These are phyloP conservation scores for Aspergillus sp. DNA, from an alignment of 2,329 filamentous ascomycete species.

Conservation along the genomic window DNA sequence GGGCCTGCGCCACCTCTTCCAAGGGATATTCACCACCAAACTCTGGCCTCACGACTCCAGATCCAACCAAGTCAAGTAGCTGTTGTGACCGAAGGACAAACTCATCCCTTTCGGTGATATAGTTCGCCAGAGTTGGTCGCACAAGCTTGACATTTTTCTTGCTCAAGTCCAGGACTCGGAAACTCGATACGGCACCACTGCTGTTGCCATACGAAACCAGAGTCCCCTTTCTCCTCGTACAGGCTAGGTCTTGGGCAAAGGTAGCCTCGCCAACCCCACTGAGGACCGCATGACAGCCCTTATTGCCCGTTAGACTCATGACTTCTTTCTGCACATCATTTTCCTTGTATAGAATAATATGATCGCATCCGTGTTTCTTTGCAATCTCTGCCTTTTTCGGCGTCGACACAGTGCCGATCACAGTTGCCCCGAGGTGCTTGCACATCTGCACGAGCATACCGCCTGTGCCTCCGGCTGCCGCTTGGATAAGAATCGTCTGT, in stretches of 20 bases:
- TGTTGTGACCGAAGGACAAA: slow-evolving; percentile 7
- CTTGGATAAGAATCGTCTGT: not conserved
- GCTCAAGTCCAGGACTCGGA: not conserved
- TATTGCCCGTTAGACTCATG: no score
- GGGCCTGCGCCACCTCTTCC: no score
- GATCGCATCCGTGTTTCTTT: not conserved
- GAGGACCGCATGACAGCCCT: no score
- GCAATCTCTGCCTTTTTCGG: not conserved
- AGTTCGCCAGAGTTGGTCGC: not conserved
- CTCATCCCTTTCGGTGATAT: not conserved
- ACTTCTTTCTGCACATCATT: no score
- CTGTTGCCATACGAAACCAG: not conserved
- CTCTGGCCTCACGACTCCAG: no score
- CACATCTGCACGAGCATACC: not conserved
- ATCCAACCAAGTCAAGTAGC: no score
- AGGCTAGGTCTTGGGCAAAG: not conserved
- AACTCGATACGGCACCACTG: not conserved
- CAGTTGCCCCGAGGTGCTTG: not conserved
- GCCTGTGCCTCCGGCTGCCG: not conserved
- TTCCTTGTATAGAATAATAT: no score
- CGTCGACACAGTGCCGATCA: not conserved
- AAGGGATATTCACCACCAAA: no score
- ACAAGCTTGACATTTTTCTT: not conserved
- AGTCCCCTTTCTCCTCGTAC: not conserved
- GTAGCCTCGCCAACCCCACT: not conserved